Base-by-base conservation (phyloP, 805 yeast genomes). In the Starmerella stigmatis region DNA sequence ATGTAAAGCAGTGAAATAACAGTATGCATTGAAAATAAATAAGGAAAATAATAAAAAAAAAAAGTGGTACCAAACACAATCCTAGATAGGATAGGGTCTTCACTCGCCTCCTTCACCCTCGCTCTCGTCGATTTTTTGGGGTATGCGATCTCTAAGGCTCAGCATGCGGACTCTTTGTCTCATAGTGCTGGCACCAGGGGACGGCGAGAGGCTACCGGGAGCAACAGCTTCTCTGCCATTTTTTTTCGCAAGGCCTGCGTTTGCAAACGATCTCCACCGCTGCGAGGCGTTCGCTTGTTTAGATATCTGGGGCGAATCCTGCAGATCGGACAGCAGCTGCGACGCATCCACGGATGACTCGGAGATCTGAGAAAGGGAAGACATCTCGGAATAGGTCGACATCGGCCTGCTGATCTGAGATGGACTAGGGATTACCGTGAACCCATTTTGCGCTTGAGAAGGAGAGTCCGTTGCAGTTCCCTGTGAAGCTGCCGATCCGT, bases 351-450 rank as follows among this genome's bases (percentile, higher is more conserved):
- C 50, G 9, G 58, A 55, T 2, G 54, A 48, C 26, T 48, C 53
- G 8, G 57, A 54, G 7, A 53, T 39, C 41, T 53, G 55, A 17
- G 58, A 54, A 4, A 50, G n/a, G 28, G 49, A 50, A 2, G 57
- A 53, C 15, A 53, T 43, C 39, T 55, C 56, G 8, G 58, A 54
- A 30, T 50, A 49, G 5, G 48, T 49, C 3, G 57, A 55, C 41
- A 48, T 47, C 1, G 52, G 55, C 19, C 56, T 41, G 22, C 48
- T 37, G 31, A 44, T 44, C n/a, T 12, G 17, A 11, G 27, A 21
- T 12, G 26, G 26, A 17, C 27, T 33, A n/a, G 37, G 9, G 5
- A 7, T 7, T 12, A 20, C 13, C 4, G 37, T 22, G 12, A 25
- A 25, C 21, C 30, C 30, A 3, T 29, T 9, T 22, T 21, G 27